A percentile compares a stretch with the other conserved stretches of the same genome.
Evolutionary conservation across 1,139 yeast species (phyloP).

Genomic region (Kodamaea alishanica): DNA sequence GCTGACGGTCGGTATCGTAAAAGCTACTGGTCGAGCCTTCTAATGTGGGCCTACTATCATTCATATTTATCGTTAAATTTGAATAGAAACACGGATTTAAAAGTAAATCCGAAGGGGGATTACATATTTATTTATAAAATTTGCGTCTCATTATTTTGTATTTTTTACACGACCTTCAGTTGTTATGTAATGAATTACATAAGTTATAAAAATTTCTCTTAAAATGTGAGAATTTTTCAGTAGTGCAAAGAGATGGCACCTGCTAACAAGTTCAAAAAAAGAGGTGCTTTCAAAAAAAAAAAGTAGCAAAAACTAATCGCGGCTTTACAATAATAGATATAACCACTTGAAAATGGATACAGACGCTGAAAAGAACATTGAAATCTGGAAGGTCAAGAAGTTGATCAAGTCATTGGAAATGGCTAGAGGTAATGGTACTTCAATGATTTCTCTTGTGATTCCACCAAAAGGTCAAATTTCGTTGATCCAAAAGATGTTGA

Average conservation of each 20-base stretch:
- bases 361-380: constrained; percentile 94
- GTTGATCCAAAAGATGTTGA: constrained; percentile 81
- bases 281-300: too few relatives aligned
- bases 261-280: too few relatives aligned
- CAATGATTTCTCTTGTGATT: constrained; percentile 93
- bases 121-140: background rate
- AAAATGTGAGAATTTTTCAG: constrained; percentile 3
- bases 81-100: background rate
- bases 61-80: constrained; percentile 1
- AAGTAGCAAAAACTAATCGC: too few relatives aligned
- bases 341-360: constrained; percentile 15
- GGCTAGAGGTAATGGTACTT: constrained; percentile 98
- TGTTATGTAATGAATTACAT: background rate
- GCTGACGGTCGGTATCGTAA: too few relatives aligned
- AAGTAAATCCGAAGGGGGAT: too few relatives aligned
- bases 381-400: constrained; percentile 98
- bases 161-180: background rate
- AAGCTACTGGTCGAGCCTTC: constrained; percentile 6
- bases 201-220: background rate
- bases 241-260: background rate
- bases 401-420: constrained; percentile 77
- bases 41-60: background rate
- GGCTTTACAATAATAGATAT: too few relatives aligned
- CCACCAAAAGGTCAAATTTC: constrained; percentile 96
- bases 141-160: constrained; percentile 1